phyloP scores from a whole-genome alignment of 2,329 filamentous ascomycete genomes.

The Diaporthe ilicicola region DNA sequence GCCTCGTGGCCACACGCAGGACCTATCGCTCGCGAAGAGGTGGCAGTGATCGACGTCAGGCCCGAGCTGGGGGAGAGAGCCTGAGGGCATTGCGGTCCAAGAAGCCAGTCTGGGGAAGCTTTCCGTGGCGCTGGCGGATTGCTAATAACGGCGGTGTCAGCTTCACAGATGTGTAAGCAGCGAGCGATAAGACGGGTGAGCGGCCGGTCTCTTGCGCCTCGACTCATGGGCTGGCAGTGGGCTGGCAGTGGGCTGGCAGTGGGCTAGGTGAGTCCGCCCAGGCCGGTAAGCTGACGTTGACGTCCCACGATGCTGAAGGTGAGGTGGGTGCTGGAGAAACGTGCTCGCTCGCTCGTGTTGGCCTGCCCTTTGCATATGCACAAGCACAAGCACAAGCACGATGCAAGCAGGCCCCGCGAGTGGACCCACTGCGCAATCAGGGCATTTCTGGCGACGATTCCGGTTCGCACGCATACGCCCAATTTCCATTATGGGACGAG shows the following conservation, averaged over 20 bases:
- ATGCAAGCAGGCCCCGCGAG: neutral
- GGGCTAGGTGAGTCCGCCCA: neutral
- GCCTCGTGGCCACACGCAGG: constrained; percentile 15
- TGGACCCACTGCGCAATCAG: neutral
- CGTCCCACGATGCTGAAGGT: neutral
- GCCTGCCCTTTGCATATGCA: constrained; percentile 15
- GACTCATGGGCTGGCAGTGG: neutral
- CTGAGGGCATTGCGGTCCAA: neutral
- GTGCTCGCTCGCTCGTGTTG: constrained; percentile 7
- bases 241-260: too few species aligned
- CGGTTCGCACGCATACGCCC: neutral
- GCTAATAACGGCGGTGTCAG: constrained; percentile 15
- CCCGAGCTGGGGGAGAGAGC: neutral
- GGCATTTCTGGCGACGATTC: constrained; percentile 4
- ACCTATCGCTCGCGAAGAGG: neutral
- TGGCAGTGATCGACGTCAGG: constrained; percentile 10
- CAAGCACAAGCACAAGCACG: constrained; percentile 6
- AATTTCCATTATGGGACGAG: neutral
- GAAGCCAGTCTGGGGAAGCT: neutral
- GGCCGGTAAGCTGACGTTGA: constrained; percentile 18
- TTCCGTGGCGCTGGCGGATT: neutral
- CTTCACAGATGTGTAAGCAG: constrained; percentile 1
- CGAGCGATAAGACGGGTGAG: constrained; percentile 14
- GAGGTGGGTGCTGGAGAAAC: neutral
- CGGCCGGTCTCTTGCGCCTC: constrained; percentile 2